Evolutionary conservation across 441 rosid species (phyloP).

Genomic region (Breynia disticha): DNA sequence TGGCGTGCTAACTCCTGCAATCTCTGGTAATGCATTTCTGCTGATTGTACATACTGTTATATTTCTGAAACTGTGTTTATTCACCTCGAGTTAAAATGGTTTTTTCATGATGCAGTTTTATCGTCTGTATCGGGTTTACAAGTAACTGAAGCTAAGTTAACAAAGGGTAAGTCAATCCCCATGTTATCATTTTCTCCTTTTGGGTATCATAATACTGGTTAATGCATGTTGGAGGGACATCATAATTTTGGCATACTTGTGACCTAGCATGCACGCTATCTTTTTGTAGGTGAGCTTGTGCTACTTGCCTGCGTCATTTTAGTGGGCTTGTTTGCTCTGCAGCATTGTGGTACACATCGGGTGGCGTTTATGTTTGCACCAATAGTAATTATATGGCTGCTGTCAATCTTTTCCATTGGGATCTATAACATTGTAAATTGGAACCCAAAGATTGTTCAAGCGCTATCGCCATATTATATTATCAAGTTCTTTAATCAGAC

Average conservation of each 20-base stretch:
- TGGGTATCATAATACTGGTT: neutral
- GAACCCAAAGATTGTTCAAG: slow-evolving; percentile 64
- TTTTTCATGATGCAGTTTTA: slow-evolving; percentile 57
- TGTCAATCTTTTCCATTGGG: slow-evolving; percentile 58
- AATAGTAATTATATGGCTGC: slow-evolving; percentile 66
- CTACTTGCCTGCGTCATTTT: slow-evolving; percentile 71
- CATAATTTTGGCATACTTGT: slow-evolving; percentile 2
- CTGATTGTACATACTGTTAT: neutral
- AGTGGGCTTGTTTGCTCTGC: slow-evolving; percentile 88
- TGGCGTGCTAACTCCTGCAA: slow-evolving; percentile 80
- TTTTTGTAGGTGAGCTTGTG: slow-evolving; percentile 41
- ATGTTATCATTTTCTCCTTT: slow-evolving; percentile 6
- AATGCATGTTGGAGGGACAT: slow-evolving; percentile 1
- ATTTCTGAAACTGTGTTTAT: neutral
- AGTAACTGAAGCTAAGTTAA: slow-evolving; percentile 36
- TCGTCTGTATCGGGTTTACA: slow-evolving; percentile 73
- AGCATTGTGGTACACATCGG: slow-evolving; percentile 77
- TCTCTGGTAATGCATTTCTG: slow-evolving; percentile 47
- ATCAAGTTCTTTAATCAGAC: slow-evolving; percentile 57
- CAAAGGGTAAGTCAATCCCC: slow-evolving; percentile 32
- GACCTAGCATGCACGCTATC: neutral
- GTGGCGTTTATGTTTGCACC: slow-evolving; percentile 93
- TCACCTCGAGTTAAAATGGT: neutral
- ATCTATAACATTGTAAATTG: slow-evolving; percentile 57
- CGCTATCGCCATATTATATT: slow-evolving; percentile 71